Evolutionary conservation across 768 basidiomycete species (phyloP).

Genomic region (Fomitopsis pulvina): DNA sequence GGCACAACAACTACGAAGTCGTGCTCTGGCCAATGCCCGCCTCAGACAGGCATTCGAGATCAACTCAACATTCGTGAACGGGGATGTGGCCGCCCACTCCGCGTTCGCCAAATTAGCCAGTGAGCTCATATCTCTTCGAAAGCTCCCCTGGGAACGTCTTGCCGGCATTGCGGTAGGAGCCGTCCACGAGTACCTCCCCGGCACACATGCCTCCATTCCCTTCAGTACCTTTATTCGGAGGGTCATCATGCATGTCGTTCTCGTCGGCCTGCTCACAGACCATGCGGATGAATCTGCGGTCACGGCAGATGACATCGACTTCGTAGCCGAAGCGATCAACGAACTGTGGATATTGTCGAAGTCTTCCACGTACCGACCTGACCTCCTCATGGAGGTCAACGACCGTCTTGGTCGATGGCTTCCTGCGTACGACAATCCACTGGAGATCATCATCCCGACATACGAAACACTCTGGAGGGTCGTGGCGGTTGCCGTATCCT

Average conservation of each 20-base stretch:
- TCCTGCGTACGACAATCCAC: conserved; percentile 32
- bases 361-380: conserved; percentile 22
- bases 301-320: conserved; percentile 25
- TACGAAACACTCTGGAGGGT: conserved; percentile 64
- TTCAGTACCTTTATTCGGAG: conserved; percentile 39
- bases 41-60: conserved; percentile 16
- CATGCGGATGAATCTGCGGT: conserved; percentile 22
- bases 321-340: conserved; percentile 37
- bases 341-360: conserved; percentile 43
- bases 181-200: neutral
- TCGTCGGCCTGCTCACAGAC: conserved; percentile 34
- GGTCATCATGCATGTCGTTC: conserved; percentile 35
- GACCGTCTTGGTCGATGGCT: conserved; percentile 34
- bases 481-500: conserved; percentile 37
- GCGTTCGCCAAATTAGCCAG: conserved; percentile 17
- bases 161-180: conserved; percentile 17
- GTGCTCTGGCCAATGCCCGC: conserved; percentile 16
- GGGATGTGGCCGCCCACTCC: conserved; percentile 28
- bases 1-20: conserved; percentile 4
- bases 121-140: conserved; percentile 9
- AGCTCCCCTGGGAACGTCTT: conserved; percentile 27
- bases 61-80: conserved; percentile 49
- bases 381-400: conserved; percentile 30
- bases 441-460: conserved; percentile 49
- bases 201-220: conserved; percentile 6